Percentiles rank a stretch among this genome's conserved stretches.
Conservation (phyloP, 2,329 filamentous ascomycete species). For the Periconia sp. region DNA sequence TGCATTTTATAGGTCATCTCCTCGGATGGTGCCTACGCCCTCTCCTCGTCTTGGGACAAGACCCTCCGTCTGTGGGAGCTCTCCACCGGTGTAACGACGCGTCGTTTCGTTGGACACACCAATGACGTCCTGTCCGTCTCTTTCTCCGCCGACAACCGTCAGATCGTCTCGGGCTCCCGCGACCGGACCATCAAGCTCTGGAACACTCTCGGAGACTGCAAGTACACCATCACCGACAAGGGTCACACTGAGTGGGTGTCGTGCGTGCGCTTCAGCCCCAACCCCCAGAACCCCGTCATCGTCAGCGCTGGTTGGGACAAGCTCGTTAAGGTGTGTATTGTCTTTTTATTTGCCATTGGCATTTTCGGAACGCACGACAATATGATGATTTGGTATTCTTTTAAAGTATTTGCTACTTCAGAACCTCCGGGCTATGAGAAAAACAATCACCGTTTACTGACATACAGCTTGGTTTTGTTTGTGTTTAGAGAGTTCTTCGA, state of each 20-base stretch:
- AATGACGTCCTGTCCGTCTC: constrained; percentile 99
- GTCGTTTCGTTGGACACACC: constrained; percentile 98
- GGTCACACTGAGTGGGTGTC: constrained; percentile 99
- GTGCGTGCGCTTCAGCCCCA: constrained; percentile 99
- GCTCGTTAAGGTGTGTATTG: constrained; percentile 92
- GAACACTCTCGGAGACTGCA: constrained; percentile 99
- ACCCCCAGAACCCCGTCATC: constrained; percentile 99
- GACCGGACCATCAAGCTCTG: constrained; percentile 99
- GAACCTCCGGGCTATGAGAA: constrained; percentile 98
- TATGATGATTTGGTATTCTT: constrained; percentile 86
- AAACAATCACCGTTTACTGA: constrained; percentile 90
- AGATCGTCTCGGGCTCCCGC: constrained; percentile 98
- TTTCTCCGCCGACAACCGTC: constrained; percentile 99
- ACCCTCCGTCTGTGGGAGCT: constrained; percentile 99
- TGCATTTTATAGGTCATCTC: constrained; percentile 83
- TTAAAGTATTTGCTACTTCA: constrained; percentile 99
- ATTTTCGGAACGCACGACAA: too few species aligned
- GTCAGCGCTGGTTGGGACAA: constrained; percentile 99
- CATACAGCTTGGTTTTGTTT: constrained; percentile 39
- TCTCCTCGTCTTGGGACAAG: constrained; percentile 99
- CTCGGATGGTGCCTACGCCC: constrained; percentile 97
- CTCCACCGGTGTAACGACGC: constrained; percentile 93
- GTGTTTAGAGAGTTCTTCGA: constrained; percentile 2
- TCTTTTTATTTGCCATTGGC: neutral
- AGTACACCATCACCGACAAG: constrained; percentile 99